These are phyloP conservation scores for Coemansia interrupta DNA, from an alignment of 192 early-diverging fungal genomes.

Conservation along the genomic window DNA sequence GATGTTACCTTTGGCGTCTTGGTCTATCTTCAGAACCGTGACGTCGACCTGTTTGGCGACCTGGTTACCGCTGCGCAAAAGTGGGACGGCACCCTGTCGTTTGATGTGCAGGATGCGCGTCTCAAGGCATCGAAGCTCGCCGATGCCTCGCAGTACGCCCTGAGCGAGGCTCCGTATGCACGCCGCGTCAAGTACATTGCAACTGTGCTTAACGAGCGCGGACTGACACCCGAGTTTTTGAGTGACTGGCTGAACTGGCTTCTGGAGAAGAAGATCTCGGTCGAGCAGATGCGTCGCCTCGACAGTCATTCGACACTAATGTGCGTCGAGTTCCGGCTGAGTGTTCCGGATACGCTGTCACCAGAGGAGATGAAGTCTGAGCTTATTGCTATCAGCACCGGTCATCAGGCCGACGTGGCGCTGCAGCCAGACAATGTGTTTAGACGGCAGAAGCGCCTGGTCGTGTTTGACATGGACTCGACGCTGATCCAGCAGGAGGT, in stretches of 20 bases:
- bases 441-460: slow-evolving; percentile 84
- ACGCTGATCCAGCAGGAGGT: slow-evolving; percentile 98
- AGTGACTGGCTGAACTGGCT: slow-evolving; percentile 77
- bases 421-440: slow-evolving; percentile 87
- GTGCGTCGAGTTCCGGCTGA: slow-evolving; percentile 81
- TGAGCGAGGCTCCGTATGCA: slow-evolving; percentile 80
- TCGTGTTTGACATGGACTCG: slow-evolving; percentile 99
- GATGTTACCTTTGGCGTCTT: slow-evolving; percentile 93
- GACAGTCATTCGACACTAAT: slow-evolving; percentile 62
- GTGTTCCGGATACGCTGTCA: slow-evolving; percentile 64
- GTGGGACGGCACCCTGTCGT: slow-evolving; percentile 83
- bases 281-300: slow-evolving; percentile 84
- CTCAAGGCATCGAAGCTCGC: slow-evolving; percentile 58
- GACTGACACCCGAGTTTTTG: slow-evolving; percentile 71
- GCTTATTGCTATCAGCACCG: slow-evolving; percentile 67
- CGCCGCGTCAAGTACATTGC: slow-evolving; percentile 82
- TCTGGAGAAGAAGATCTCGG: slow-evolving; percentile 71
- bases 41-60: slow-evolving; percentile 75
- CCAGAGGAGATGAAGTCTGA: slow-evolving; percentile 66
- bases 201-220: slow-evolving; percentile 80
- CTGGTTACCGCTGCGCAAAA: slow-evolving; percentile 70
- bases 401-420: slow-evolving; percentile 77
- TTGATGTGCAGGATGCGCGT: slow-evolving; percentile 70
- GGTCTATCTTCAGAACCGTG: slow-evolving; percentile 66
- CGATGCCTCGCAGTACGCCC: slow-evolving; percentile 43